phyloP scores from a whole-genome alignment of 192 early-diverging fungal genomes.

The Backusella macrospora region DNA sequence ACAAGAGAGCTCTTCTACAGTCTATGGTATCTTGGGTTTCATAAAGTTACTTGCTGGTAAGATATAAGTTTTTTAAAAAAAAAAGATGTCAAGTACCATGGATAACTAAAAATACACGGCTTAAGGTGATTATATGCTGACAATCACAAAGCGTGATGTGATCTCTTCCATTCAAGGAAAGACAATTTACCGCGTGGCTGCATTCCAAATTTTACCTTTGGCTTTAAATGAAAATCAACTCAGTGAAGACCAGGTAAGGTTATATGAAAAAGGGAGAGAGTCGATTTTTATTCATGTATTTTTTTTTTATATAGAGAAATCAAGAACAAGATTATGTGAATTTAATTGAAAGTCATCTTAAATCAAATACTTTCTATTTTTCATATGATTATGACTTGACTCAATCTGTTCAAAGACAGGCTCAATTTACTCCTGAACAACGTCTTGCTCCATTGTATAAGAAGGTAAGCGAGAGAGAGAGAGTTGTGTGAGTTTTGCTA shows the following conservation, averaged over 20 bases:
- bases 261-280: not conserved
- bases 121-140: conserved; percentile 75
- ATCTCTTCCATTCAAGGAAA: conserved; percentile 61
- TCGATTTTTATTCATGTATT: too few species aligned
- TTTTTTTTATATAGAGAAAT: too few species aligned
- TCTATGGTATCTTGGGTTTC: conserved; percentile 77
- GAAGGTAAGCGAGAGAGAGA: conserved; percentile 55
- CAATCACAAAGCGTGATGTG: conserved; percentile 67
- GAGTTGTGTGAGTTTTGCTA: too few species aligned
- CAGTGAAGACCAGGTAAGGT: conserved; percentile 48
- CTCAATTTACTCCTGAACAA: conserved; percentile 41
- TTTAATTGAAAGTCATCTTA: conserved; percentile 52
- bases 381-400: conserved; percentile 91
- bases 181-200: conserved; percentile 68
- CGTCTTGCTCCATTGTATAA: conserved; percentile 51
- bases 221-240: conserved; percentile 41
- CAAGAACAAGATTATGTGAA: conserved; percentile 54
- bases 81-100: too few species aligned
- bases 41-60: conserved; percentile 72
- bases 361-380: conserved; percentile 65
- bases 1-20: conserved; percentile 56
- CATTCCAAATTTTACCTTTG: conserved; percentile 58
- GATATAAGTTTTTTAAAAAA: too few species aligned
- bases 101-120: too few species aligned
- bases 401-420: conserved; percentile 76